Evolutionary conservation across 1,284 basidiomycete genomes (phyloP).

Genomic region (Porogramme epimiltina): DNA sequence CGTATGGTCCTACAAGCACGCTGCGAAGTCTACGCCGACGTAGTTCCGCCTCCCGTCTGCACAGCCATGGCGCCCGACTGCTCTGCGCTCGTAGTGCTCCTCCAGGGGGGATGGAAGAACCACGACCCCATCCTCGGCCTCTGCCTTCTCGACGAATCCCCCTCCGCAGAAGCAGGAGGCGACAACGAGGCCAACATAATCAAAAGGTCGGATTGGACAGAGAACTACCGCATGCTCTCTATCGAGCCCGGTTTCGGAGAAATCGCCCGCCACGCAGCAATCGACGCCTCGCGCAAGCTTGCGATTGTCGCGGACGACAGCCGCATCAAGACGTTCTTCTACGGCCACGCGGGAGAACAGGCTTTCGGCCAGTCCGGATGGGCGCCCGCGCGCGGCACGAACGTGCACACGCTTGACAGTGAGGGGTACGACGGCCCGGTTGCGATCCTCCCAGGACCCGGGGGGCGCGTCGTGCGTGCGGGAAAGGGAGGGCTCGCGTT

Average conservation of each 20-base stretch:
- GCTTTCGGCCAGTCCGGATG: constrained; percentile 2
- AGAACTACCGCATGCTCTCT: constrained; percentile 32
- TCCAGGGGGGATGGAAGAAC: constrained; percentile 36
- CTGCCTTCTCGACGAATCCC: constrained; percentile 26
- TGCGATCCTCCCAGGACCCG: constrained; percentile 32
- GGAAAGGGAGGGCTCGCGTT: constrained; percentile 31
- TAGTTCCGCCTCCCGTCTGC: constrained; percentile 19
- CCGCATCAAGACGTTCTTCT: constrained; percentile 25
- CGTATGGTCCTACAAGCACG: constrained; percentile 6
- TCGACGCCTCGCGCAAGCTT: constrained; percentile 14
- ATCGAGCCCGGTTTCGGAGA: constrained; percentile 38
- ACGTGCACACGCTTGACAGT: not conserved
- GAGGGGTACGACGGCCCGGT: constrained; percentile 28
- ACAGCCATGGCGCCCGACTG: constrained; percentile 28
- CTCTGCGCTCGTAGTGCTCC: constrained; percentile 26
- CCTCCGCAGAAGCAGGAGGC: not conserved
- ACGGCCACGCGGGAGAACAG: constrained; percentile 26
- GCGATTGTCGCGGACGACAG: constrained; percentile 18
- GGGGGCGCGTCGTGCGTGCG: constrained; percentile 29
- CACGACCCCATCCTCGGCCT: constrained; percentile 31
- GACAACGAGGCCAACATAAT: not conserved
- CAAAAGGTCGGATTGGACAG: not conserved
- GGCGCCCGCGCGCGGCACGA: constrained; percentile 9
- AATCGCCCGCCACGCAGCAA: constrained; percentile 2
- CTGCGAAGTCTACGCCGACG: constrained; percentile 13